Conservation (phyloP, 73 alveolate genomes). For the Diophrys sp. region DNA sequence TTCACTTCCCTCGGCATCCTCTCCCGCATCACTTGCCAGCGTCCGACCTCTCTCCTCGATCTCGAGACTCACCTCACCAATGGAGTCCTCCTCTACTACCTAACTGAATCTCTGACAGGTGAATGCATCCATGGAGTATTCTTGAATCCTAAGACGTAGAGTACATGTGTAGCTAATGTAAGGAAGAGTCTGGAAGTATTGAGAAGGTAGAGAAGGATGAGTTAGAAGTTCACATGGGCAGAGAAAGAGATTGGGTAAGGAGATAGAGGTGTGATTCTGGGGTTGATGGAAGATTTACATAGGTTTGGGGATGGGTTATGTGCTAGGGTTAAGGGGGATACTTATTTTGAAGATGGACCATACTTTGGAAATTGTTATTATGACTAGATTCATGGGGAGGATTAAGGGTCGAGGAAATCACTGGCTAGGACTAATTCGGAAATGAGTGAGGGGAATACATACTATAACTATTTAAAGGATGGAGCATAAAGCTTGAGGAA, state of each 20-base stretch:
- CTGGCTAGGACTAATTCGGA: background rate
- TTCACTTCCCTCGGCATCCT: constrained; percentile 31
- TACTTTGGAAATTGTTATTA: constrained; percentile 41
- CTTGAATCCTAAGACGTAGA: constrained; percentile 64
- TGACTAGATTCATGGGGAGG: constrained; percentile 1
- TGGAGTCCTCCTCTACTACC: constrained; percentile 54
- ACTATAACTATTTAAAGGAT: background rate
- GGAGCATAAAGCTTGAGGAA: background rate
- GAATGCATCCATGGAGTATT: constrained; percentile 44
- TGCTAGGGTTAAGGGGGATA: constrained; percentile 55
- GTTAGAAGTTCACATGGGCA: constrained; percentile 61
- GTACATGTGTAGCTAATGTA: constrained; percentile 46
- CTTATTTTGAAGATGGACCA: constrained; percentile 66
- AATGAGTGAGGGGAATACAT: background rate
- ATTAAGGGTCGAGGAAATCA: background rate
- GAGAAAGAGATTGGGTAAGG: constrained; percentile 66
- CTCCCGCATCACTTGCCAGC: constrained; percentile 1
- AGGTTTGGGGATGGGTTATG: constrained; percentile 66
- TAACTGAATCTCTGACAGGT: constrained; percentile 33
- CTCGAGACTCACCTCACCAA: constrained; percentile 34
- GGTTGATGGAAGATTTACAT: constrained; percentile 66
- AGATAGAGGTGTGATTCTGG: constrained; percentile 39
- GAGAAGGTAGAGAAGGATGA: constrained; percentile 40
- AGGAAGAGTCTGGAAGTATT: constrained; percentile 59
- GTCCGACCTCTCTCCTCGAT: constrained; percentile 25